Evolutionary conservation across 2,329 filamentous ascomycete genomes (phyloP).

Genomic region (Metarhizium album): DNA sequence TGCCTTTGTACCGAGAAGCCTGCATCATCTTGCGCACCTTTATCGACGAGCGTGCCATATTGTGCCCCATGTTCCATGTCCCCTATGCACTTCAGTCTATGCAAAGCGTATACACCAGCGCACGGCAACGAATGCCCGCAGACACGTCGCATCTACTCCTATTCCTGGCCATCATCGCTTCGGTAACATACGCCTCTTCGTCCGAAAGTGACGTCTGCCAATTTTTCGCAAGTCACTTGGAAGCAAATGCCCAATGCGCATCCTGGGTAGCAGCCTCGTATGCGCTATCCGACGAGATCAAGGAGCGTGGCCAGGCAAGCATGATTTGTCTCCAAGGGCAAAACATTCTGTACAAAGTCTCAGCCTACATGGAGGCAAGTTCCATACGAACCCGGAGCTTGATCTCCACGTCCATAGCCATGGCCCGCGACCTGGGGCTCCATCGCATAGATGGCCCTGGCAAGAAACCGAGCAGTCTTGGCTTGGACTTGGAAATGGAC

Average conservation of each 20-base stretch:
- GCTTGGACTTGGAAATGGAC: neutral
- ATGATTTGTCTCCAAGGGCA: conserved; percentile 5
- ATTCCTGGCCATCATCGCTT: conserved; percentile 1
- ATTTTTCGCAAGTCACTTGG: conserved; percentile 1
- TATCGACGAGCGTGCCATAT: neutral
- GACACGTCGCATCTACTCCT: conserved; percentile 1
- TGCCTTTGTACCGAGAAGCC: conserved; percentile 4
- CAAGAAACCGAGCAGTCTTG: neutral
- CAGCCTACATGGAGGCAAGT: conserved; percentile 3
- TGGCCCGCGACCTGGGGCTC: conserved; percentile 5
- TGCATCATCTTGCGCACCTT: conserved; percentile 3
- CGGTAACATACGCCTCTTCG: conserved; percentile 1
- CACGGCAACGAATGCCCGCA: conserved; percentile 1
- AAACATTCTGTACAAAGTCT: conserved; percentile 2
- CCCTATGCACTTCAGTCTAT: conserved; percentile 1
- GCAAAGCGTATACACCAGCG: conserved; percentile 3
- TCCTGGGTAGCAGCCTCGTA: conserved; percentile 3
- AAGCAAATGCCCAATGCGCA: conserved; percentile 2
- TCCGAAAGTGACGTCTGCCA: neutral
- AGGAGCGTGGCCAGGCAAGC: neutral
- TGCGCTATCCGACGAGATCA: conserved; percentile 3
- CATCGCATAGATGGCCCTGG: conserved; percentile 4
- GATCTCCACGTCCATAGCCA: conserved; percentile 2
- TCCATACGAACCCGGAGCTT: conserved; percentile 5
- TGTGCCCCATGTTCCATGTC: neutral